A percentile compares a stretch with the other conserved stretches of the same genome.
Evolutionary conservation across 768 basidiomycete genomes (phyloP).

Genomic region (Amanita thiersii): DNA sequence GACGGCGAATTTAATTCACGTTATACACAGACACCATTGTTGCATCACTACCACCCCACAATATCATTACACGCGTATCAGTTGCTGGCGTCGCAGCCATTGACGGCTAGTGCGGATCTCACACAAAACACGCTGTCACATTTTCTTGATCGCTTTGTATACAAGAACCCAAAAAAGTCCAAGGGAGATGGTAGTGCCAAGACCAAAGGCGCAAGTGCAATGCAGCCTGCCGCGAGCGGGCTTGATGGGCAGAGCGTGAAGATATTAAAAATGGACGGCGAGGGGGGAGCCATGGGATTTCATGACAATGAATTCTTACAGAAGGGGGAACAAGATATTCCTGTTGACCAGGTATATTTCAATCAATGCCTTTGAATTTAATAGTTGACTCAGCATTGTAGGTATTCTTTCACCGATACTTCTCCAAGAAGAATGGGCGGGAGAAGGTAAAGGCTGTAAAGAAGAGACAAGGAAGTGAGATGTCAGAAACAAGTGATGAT

Average conservation of each 20-base stretch:
- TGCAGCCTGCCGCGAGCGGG: constrained; percentile 84
- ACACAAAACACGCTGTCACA: constrained; percentile 89
- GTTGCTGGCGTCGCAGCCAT: constrained; percentile 59
- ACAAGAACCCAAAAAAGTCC: constrained; percentile 85
- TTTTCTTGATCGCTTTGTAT: constrained; percentile 96
- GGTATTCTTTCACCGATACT: constrained; percentile 92
- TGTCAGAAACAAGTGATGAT: constrained; percentile 28
- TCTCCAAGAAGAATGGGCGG: constrained; percentile 59
- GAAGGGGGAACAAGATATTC: constrained; percentile 60
- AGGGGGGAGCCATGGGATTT: constrained; percentile 35
- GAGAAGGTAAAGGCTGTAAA: constrained; percentile 35
- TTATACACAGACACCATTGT: constrained; percentile 56
- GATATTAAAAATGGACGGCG: constrained; percentile 54
- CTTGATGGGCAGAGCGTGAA: constrained; percentile 63
- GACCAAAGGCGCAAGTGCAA: constrained; percentile 77
- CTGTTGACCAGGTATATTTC: constrained; percentile 71
- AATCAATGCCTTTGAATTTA: neutral
- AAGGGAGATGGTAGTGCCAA: constrained; percentile 27
- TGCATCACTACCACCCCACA: constrained; percentile 87
- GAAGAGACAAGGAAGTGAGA: constrained; percentile 25
- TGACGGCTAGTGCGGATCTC: constrained; percentile 83
- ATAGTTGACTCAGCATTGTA: constrained; percentile 20
- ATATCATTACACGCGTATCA: constrained; percentile 81
- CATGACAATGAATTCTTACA: constrained; percentile 75
- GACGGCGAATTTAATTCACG: neutral